Evolutionary conservation across 495 filamentous ascomycete genomes (phyloP).

Genomic region (Monascus purpureus): DNA sequence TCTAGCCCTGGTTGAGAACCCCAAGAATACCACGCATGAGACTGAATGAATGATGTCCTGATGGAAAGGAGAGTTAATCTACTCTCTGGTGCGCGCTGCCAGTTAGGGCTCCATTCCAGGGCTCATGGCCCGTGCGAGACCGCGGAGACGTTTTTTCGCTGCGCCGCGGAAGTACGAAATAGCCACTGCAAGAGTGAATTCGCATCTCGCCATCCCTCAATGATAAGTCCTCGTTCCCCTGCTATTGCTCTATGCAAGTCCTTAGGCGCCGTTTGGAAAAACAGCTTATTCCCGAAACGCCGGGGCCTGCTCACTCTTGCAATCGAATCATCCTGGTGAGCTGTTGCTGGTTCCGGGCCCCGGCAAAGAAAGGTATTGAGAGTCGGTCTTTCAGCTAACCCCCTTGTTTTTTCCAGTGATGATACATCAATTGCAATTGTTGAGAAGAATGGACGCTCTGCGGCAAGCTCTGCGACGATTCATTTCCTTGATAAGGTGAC

Average conservation of each 20-base stretch:
- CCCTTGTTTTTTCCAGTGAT: slow-evolving; percentile 40
- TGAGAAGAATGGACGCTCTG: slow-evolving; percentile 29
- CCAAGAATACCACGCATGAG: too few species aligned
- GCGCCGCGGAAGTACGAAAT: background rate
- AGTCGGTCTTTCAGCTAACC: slow-evolving; percentile 4
- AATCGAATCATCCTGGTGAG: slow-evolving; percentile 82
- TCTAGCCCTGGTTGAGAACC: too few species aligned
- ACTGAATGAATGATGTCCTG: too few species aligned
- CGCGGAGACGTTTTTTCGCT: too few species aligned
- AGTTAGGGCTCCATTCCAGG: background rate
- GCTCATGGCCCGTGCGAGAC: slow-evolving; percentile 1
- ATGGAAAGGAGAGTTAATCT: too few species aligned
- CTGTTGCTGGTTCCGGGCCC: background rate
- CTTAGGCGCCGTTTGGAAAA: slow-evolving; percentile 3
- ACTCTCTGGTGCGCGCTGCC: background rate
- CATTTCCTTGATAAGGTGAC: slow-evolving; percentile 76
- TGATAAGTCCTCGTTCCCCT: slow-evolving; percentile 14
- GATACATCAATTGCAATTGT: slow-evolving; percentile 88
- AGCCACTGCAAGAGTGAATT: background rate
- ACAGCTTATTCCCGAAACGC: slow-evolving; percentile 4
- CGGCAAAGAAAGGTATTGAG: background rate
- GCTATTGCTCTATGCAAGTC: slow-evolving; percentile 11
- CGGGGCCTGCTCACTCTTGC: slow-evolving; percentile 58
- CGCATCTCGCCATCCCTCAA: slow-evolving; percentile 5
- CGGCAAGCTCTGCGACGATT: slow-evolving; percentile 32